Evolutionary conservation across 768 basidiomycete genomes (phyloP).

Genomic region (Inosperma sp.): DNA sequence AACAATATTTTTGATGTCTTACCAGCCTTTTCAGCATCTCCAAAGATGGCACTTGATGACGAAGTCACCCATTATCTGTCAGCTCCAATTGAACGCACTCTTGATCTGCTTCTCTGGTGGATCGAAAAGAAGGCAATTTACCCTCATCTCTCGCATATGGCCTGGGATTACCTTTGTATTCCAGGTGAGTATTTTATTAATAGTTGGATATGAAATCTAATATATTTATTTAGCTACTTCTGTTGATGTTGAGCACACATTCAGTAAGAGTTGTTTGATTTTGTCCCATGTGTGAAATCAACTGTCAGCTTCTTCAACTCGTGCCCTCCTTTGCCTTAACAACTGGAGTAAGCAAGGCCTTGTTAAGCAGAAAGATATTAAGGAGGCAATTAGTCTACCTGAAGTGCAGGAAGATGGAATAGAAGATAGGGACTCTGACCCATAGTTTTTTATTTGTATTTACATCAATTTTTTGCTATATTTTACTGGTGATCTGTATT

Average conservation of each 20-base stretch:
- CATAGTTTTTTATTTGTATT: too few relatives aligned
- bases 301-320: not conserved
- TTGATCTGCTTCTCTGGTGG: conserved; percentile 9
- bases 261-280: not conserved
- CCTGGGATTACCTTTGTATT: conserved; percentile 13
- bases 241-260: not conserved
- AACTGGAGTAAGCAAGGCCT: not conserved
- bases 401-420: not conserved
- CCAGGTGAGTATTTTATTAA: conserved; percentile 10
- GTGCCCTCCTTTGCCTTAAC: not conserved
- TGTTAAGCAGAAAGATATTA: not conserved
- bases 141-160: conserved; percentile 5
- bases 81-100: not conserved
- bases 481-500: too few relatives aligned
- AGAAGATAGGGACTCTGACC: not conserved
- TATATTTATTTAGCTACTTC: not conserved
- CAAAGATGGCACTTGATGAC: not conserved
- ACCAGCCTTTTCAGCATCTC: not conserved
- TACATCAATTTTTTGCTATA: too few relatives aligned
- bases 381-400: not conserved
- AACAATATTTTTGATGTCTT: not conserved
- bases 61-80: not conserved
- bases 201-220: not conserved
- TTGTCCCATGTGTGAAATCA: not conserved
- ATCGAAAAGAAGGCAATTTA: conserved; percentile 3